phyloP scores from a whole-genome alignment of 805 yeast species.

The Tetrapisispora fleetii region DNA sequence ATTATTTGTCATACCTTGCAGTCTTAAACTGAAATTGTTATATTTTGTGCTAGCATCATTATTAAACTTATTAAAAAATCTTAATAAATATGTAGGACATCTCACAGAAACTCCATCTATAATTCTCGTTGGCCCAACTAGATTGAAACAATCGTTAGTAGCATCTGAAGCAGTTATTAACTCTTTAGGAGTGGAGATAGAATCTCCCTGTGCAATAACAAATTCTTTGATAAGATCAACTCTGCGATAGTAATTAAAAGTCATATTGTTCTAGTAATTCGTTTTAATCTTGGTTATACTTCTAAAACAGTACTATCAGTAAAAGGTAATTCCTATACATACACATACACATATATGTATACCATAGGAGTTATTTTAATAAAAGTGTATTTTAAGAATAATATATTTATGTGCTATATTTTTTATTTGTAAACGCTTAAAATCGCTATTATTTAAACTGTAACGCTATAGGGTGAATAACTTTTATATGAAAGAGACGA shows the following conservation, averaged over 20 bases:
- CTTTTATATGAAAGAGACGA: too few species aligned
- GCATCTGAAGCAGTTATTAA: constrained; percentile 3
- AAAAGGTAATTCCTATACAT: background rate
- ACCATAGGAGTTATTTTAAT: background rate
- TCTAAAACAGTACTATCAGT: too few species aligned
- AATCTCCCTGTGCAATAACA: constrained; percentile 16
- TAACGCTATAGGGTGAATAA: background rate
- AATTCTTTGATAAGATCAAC: constrained; percentile 18
- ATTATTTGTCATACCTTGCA: constrained; percentile 35
- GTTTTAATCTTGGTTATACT: too few species aligned
- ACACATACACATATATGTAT: background rate
- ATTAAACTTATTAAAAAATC: constrained; percentile 12
- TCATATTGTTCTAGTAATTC: constrained; percentile 9
- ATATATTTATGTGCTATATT: background rate
- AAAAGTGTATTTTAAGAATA: too few species aligned
- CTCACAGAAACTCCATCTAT: constrained; percentile 24
- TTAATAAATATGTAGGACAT: constrained; percentile 15
- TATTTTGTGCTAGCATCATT: constrained; percentile 5
- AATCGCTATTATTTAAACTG: background rate
- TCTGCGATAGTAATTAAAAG: constrained; percentile 18
- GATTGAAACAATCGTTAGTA: background rate
- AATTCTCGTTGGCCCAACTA: constrained; percentile 16
- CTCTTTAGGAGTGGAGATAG: constrained; percentile 10
- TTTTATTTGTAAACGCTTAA: background rate
- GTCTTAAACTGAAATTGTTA: constrained; percentile 21